These are phyloP conservation scores for Xylaria hypoxylon DNA, from an alignment of 2,329 filamentous ascomycete genomes.

Conservation along the genomic window DNA sequence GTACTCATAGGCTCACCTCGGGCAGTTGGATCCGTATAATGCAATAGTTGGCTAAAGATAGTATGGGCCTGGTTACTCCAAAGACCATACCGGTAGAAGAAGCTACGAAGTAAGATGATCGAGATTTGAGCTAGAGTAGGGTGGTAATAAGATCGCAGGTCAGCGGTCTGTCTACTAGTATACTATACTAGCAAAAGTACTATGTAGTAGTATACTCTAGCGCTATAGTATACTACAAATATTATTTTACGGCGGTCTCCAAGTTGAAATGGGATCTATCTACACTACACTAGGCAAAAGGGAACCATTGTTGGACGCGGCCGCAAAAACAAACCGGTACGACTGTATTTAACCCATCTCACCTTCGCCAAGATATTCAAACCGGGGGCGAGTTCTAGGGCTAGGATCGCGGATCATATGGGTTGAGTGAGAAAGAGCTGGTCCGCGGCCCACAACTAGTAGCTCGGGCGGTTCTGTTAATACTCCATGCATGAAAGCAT, in stretches of 20 bases:
- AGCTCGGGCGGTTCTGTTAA: slow-evolving; percentile 17
- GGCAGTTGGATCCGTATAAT: neutral
- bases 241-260: neutral
- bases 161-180: neutral
- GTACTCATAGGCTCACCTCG: slow-evolving; percentile 3
- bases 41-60: neutral
- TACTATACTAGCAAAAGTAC: slow-evolving; percentile 17
- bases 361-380: slow-evolving; percentile 27
- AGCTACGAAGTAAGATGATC: slow-evolving; percentile 5
- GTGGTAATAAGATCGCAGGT: slow-evolving; percentile 8
- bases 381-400: slow-evolving; percentile 11
- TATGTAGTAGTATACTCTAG: slow-evolving; percentile 13
- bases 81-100: slow-evolving; percentile 11
- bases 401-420: slow-evolving; percentile 12
- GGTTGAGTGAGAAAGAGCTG: slow-evolving; percentile 12
- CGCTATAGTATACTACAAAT: neutral
- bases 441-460: slow-evolving; percentile 38
- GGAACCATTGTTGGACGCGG: neutral
- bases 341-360: slow-evolving; percentile 25
- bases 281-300: too few species aligned
- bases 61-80: neutral
- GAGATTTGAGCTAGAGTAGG: slow-evolving; percentile 11
- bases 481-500: slow-evolving; percentile 30
- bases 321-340: neutral
- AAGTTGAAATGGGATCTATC: slow-evolving; percentile 1